Conservation (phyloP, 192 early-diverging fungal species). For the Backusella sp. region DNA sequence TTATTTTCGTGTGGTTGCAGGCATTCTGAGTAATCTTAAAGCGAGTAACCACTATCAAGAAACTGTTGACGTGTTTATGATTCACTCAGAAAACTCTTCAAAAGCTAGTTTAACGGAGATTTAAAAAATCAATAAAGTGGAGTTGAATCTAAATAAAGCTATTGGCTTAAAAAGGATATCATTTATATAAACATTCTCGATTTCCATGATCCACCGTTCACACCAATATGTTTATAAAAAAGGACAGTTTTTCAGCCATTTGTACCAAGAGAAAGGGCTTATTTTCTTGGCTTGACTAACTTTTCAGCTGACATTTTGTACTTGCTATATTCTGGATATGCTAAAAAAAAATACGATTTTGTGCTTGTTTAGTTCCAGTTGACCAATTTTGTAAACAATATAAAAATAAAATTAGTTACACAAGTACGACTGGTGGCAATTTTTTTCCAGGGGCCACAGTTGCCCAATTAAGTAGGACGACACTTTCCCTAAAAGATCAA, state of each 20-base stretch:
- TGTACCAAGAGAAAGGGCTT: background rate
- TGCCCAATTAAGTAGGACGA: slow-evolving; percentile 15
- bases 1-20: background rate
- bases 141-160: slow-evolving; percentile 11
- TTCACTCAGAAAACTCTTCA: background rate
- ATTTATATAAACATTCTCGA: slow-evolving; percentile 17
- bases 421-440: slow-evolving; percentile 25
- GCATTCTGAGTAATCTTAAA: background rate
- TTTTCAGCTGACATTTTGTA: background rate
- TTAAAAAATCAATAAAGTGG: background rate
- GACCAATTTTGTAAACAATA: slow-evolving; percentile 10
- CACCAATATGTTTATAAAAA: background rate
- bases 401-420: slow-evolving; percentile 28
- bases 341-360: background rate
- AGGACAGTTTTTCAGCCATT: background rate
- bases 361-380: slow-evolving; percentile 10
- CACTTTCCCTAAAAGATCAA: slow-evolving; percentile 11
- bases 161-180: slow-evolving; percentile 4
- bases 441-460: slow-evolving; percentile 10
- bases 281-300: background rate
- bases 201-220: slow-evolving; percentile 14
- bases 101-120: background rate
- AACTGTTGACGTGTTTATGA: background rate
- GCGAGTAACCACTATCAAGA: background rate
- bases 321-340: background rate